Base-by-base conservation (phyloP, 441 rosid genomes). In the Pelargonium fulgidum region DNA sequence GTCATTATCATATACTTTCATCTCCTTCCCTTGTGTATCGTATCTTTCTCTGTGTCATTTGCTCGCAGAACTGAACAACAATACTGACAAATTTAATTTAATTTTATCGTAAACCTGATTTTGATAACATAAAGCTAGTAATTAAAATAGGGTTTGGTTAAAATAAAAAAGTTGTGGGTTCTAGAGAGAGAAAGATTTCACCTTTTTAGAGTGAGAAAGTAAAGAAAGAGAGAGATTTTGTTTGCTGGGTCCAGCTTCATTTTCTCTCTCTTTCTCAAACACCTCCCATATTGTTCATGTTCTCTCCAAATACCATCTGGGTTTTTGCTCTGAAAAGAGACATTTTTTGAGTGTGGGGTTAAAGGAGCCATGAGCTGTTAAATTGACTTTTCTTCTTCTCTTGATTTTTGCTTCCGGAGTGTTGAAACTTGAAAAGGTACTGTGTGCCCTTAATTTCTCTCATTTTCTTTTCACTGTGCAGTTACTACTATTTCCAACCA, bases 141-240 rank as follows among this genome's bases (percentile, higher is more conserved):
- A 16, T 54, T 54, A 54, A 16, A 54, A 2, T 16, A 16, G n/a
- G 8, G 24, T 16, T 67, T 13, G 33, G 50, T 16, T 24, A 1
- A 13, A 11, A 20, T 41, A 0, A 20, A 14, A 41, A 50, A 62
- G 17, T 29, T 39, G 71, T 41, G 39, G 26, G 62, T 33, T 62
- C 61, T 69, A 29, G 61, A 73, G 44, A 45, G 39, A 29, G 64
- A 45, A 62, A 61, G 33, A 3, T 52, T 52, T n/a, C 59, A 52
- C 16, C 59, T 52, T 52, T 52, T 1, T 4, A 52, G 59, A 12
- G 50, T 9, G 59, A 52, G 59, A 52, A 16, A 16, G 22, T 14
- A 39, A 73, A 19, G 20, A 12, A 20, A 54, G 61, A 54, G 61
- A 54, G 24, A 54, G 61, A 20, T 13, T n/a, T 52, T 52, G 58